These are phyloP conservation scores for Colletotrichum falcatum DNA, from an alignment of 2,329 filamentous ascomycete genomes.

Conservation along the genomic window DNA sequence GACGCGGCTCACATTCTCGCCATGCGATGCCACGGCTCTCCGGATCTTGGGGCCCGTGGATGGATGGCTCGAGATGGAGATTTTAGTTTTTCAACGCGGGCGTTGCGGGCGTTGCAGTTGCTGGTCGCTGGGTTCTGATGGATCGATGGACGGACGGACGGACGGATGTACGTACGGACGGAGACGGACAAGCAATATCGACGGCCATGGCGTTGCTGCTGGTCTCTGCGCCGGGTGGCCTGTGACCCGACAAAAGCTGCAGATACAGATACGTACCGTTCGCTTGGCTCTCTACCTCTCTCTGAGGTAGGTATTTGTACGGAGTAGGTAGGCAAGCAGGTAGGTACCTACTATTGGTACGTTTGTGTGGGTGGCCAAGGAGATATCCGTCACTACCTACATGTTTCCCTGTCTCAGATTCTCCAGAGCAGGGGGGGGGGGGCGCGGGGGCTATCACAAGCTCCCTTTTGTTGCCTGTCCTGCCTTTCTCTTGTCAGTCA, in stretches of 20 bases:
- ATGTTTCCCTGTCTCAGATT: slow-evolving; percentile 22
- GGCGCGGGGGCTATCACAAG: neutral
- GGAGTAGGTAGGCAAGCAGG: too few relatives aligned
- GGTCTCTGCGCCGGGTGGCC: slow-evolving; percentile 2
- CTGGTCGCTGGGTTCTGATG: neutral
- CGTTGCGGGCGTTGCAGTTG: neutral
- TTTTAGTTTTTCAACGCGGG: neutral
- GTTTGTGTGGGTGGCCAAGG: too few relatives aligned
- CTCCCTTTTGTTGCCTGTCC: neutral
- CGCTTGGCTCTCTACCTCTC: neutral
- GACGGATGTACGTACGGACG: neutral
- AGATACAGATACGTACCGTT: slow-evolving; percentile 3
- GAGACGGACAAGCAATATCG: neutral
- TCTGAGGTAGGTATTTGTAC: neutral
- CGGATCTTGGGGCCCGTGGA: neutral
- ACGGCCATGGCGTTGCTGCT: neutral
- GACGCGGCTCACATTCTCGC: slow-evolving; percentile 4
- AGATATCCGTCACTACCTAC: neutral
- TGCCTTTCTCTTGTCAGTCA: neutral
- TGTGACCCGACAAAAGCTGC: slow-evolving; percentile 1
- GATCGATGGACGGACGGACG: slow-evolving; percentile 2
- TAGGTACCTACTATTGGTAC: too few relatives aligned
- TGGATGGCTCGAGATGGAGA: neutral
- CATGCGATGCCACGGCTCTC: neutral
- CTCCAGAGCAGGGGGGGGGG: neutral